Conservation (phyloP, 192 early-diverging fungal genomes). For the Gryganskiella cystojenkinii region DNA sequence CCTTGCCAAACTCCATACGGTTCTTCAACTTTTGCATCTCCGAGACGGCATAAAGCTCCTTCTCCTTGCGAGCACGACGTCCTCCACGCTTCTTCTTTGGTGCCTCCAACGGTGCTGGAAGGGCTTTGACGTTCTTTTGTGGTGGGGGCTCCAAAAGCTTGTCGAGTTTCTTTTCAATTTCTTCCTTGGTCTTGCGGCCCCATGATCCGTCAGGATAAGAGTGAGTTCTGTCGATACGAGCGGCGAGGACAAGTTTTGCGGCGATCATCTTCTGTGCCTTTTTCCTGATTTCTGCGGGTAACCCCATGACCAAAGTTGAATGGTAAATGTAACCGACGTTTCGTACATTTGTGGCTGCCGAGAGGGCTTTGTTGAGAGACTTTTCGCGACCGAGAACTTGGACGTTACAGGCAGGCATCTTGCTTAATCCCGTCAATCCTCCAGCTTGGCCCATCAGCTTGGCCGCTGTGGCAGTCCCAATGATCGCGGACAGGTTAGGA, state of each 20-base stretch:
- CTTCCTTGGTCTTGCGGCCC: conserved; percentile 78
- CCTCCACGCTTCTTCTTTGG: conserved; percentile 92
- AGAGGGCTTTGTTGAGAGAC: conserved; percentile 67
- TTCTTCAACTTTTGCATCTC: conserved; percentile 93
- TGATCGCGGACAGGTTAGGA: conserved; percentile 90
- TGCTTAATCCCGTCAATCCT: conserved; percentile 84
- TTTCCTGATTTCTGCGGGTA: conserved; percentile 79
- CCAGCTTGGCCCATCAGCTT: conserved; percentile 92
- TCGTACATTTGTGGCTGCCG: conserved; percentile 68
- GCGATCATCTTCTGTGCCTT: conserved; percentile 86
- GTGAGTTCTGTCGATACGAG: conserved; percentile 85
- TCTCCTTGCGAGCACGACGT: conserved; percentile 83
- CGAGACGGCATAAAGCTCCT: conserved; percentile 84
- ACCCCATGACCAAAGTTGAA: conserved; percentile 72
- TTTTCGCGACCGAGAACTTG: conserved; percentile 62
- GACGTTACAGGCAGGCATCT: conserved; percentile 93
- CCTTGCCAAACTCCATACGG: conserved; percentile 90
- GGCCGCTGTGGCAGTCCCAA: conserved; percentile 89
- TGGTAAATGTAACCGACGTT: conserved; percentile 88
- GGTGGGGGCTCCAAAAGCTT: conserved; percentile 89
- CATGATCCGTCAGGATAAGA: conserved; percentile 75
- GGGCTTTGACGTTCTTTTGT: conserved; percentile 82
- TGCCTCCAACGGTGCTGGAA: conserved; percentile 93
- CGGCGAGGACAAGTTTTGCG: conserved; percentile 87
- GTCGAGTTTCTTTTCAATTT: conserved; percentile 90